Base-by-base conservation (phyloP, 306 rosid species). In the Fragaria ananassa region DNA sequence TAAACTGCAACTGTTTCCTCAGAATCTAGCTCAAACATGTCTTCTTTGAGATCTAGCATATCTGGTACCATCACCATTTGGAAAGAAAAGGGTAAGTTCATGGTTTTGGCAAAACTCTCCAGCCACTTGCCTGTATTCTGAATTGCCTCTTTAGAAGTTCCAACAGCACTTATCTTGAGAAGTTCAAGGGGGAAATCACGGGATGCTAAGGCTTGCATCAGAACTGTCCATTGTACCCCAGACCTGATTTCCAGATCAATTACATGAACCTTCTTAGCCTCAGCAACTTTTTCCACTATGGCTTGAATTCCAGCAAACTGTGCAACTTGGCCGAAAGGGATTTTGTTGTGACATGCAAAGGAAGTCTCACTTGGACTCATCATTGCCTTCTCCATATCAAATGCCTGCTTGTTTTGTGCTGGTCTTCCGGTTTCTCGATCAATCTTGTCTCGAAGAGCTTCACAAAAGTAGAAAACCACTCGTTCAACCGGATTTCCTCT, bases 401-500 rank as follows among this genome's bases (percentile, higher is more conserved):
- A 70, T 65, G 70, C n/a, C 2, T 65, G 49, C 6, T 58, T 41
- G 18, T 66, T 62, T 21, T 76, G 6, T 35, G 77, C 68, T 74
- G 61, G 23, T 65, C 90, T 79, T 75, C 93, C 91, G 0, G 90
- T 89, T 84, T 86, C 86, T 80, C 53, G 57, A 62, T 85, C 82
- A 69, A 89, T 87, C 80, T 73, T 92, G 17, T 76, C 91, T 15
- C 25, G 72, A 57, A 92, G 88, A 71, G 91, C 96, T 74, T 85
- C 85, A 4, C 85, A 78, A 44, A 89, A 92, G 23, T 82, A 87
- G 76, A 50, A 78, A 73, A 88, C 87, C 6, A 86, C 56, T 4
- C 96, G 83, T 46, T 86, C 83, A 54, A 87, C 78, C 0, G 97
- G 74, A 62, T 76, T 87, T 35, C 90, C 96, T 0, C 81, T 74